phyloP scores from a whole-genome alignment of 768 basidiomycete genomes.

The Suillus weaverae region DNA sequence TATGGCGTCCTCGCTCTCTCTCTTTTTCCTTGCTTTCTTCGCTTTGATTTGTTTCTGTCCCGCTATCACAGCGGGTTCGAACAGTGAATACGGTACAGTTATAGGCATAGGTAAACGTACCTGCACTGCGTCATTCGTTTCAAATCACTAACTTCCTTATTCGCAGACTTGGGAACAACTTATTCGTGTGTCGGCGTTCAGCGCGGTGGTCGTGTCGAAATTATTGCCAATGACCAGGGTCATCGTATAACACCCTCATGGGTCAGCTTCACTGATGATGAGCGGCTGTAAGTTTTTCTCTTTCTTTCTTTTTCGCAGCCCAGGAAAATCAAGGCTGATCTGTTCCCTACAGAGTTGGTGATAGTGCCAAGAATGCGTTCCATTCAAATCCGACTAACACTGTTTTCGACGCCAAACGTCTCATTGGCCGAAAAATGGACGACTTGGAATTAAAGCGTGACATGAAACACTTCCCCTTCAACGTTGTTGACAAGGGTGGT shows the following conservation, averaged over 20 bases:
- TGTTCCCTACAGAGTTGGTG: constrained; percentile 61
- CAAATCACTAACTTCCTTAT: constrained; percentile 12
- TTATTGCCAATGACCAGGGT: constrained; percentile 88
- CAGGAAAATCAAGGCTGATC: not conserved
- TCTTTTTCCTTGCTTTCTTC: constrained; percentile 60
- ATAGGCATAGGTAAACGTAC: constrained; percentile 80
- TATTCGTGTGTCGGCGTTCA: constrained; percentile 97
- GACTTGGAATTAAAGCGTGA: constrained; percentile 81
- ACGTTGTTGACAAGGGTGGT: constrained; percentile 71
- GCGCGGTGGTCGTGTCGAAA: constrained; percentile 83
- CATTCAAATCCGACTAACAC: constrained; percentile 91
- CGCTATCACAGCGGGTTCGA: constrained; percentile 50
- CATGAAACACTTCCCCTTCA: constrained; percentile 86
- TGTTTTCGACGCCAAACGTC: constrained; percentile 94
- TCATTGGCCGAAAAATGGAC: constrained; percentile 84
- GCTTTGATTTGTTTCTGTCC: constrained; percentile 75
- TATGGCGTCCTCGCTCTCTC: constrained; percentile 56
- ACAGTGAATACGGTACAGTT: constrained; percentile 82
- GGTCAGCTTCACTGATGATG: constrained; percentile 80
- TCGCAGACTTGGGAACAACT: constrained; percentile 86
- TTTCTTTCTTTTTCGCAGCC: not conserved
- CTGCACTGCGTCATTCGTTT: not conserved
- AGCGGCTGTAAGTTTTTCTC: constrained; percentile 50
- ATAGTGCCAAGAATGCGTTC: constrained; percentile 95
- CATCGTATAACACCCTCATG: constrained; percentile 89